phyloP scores from a whole-genome alignment of 2,329 filamentous ascomycete genomes.

The Immersiporthe knoxdaviesiana region DNA sequence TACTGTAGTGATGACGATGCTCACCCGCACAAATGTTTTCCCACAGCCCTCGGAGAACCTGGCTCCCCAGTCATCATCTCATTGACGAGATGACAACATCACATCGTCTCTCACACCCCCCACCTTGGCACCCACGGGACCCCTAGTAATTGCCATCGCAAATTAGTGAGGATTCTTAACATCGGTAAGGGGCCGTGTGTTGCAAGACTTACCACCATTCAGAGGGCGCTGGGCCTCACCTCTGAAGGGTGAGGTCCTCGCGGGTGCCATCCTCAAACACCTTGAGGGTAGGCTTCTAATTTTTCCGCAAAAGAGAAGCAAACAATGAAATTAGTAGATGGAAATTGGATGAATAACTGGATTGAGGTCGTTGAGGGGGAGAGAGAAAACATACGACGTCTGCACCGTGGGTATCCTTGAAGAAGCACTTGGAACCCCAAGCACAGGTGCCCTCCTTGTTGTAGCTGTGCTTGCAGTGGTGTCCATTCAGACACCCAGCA shows the following conservation, averaged over 20 bases:
- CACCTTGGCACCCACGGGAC: not conserved
- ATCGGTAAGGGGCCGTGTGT: not conserved
- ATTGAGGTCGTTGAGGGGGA: not conserved
- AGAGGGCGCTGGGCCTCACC: not conserved
- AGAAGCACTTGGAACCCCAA: conserved; percentile 26
- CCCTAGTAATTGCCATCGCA: not conserved
- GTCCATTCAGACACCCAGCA: conserved; percentile 25
- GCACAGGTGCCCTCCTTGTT: conserved; percentile 15
- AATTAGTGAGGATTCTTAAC: not conserved
- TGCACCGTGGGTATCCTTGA: conserved; percentile 24
- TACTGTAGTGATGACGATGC: not conserved
- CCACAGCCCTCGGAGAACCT: not conserved
- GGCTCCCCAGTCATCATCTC: not conserved
- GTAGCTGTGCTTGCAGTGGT: conserved; percentile 29
- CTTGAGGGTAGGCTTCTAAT: conserved; percentile 19
- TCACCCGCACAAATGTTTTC: not conserved
- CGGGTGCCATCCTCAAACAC: conserved; percentile 24
- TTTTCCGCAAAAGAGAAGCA: not conserved
- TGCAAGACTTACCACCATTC: not conserved
- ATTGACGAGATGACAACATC: not conserved
- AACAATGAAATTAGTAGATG: not conserved
- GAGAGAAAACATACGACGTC: conserved; percentile 2
- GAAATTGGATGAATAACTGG: not conserved
- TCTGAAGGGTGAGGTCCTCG: conserved; percentile 15
- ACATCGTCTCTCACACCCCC: not conserved